A percentile compares a stretch with the other conserved stretches of the same genome.
Conservation (phyloP, 805 yeast species). For the Kregervanrija pseudodelftensis region DNA sequence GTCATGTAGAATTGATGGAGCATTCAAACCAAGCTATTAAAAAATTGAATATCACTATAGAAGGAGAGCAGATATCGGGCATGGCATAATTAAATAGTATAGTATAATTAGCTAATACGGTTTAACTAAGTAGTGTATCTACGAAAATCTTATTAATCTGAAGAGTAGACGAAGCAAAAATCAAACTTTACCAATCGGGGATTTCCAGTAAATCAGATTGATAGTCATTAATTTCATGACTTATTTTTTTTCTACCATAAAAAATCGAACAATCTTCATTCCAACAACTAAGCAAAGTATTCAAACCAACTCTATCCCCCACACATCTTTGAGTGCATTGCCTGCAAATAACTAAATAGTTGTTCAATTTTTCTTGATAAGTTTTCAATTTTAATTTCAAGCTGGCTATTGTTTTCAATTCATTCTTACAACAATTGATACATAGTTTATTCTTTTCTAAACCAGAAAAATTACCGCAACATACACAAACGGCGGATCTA, state of each 20-base stretch:
- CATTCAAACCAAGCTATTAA: not conserved
- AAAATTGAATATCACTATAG: not conserved
- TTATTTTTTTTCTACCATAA: constrained; percentile 43
- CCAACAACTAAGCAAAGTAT: constrained; percentile 35
- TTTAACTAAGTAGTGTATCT: too few species aligned
- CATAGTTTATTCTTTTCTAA: constrained; percentile 25
- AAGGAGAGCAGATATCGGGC: too few species aligned
- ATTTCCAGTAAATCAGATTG: constrained; percentile 8
- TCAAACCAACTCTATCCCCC: constrained; percentile 17
- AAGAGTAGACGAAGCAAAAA: not conserved
- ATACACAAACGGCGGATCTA: constrained; percentile 23
- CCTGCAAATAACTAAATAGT: constrained; percentile 29
- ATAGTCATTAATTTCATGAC: constrained; percentile 17
- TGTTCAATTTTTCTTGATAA: constrained; percentile 23
- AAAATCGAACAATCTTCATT: constrained; percentile 63
- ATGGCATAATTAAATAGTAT: too few species aligned
- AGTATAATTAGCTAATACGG: too few species aligned
- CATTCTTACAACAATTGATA: constrained; percentile 27
- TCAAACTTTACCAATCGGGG: constrained; percentile 17
- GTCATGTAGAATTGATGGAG: not conserved
- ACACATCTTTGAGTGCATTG: constrained; percentile 25
- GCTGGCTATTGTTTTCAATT: constrained; percentile 29
- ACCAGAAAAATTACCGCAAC: constrained; percentile 17
- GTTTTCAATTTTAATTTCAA: constrained; percentile 22
- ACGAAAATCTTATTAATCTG: not conserved